phyloP scores from a whole-genome alignment of 768 basidiomycete species.

The Boletales sp. region DNA sequence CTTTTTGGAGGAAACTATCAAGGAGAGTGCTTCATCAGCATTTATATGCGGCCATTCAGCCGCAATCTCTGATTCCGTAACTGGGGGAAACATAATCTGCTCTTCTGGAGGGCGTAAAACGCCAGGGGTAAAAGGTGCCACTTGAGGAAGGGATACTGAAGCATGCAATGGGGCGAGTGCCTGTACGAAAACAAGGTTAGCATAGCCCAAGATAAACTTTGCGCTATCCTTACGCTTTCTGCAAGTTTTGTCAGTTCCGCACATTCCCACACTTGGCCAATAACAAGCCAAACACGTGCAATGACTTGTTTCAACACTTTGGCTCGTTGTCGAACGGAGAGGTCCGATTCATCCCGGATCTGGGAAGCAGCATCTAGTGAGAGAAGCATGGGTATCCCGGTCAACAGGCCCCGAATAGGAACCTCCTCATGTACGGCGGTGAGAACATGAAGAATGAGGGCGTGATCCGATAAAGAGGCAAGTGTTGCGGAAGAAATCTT shows the following conservation, averaged over 20 bases:
- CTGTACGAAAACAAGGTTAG: conserved; percentile 31
- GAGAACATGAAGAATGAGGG: conserved; percentile 65
- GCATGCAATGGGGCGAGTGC: conserved; percentile 42
- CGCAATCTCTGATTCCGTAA: conserved; percentile 20
- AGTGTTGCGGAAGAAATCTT: conserved; percentile 41
- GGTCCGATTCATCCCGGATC: conserved; percentile 38
- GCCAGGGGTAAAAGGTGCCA: conserved; percentile 35
- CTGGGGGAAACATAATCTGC: conserved; percentile 40
- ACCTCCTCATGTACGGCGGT: conserved; percentile 63
- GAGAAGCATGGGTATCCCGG: conserved; percentile 84
- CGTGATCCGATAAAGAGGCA: conserved; percentile 73
- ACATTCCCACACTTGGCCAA: conserved; percentile 72
- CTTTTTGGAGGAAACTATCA: conserved; percentile 48
- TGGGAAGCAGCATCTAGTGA: conserved; percentile 58
- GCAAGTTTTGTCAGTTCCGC: conserved; percentile 49
- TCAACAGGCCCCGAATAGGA: conserved; percentile 72
- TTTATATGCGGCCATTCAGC: conserved; percentile 41
- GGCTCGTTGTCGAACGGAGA: conserved; percentile 40
- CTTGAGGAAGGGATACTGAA: conserved; percentile 35
- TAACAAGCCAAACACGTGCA: conserved; percentile 58
- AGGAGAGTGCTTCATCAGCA: conserved; percentile 48
- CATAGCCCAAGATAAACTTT: conserved; percentile 9
- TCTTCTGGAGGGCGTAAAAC: conserved; percentile 44
- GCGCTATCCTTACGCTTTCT: conserved; percentile 46
- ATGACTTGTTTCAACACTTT: conserved; percentile 61